Evolutionary conservation across 257 asterid genomes (phyloP), one percentile per base, ranked within the genome.

Genomic region (Plectranthus barbatus): DNA sequence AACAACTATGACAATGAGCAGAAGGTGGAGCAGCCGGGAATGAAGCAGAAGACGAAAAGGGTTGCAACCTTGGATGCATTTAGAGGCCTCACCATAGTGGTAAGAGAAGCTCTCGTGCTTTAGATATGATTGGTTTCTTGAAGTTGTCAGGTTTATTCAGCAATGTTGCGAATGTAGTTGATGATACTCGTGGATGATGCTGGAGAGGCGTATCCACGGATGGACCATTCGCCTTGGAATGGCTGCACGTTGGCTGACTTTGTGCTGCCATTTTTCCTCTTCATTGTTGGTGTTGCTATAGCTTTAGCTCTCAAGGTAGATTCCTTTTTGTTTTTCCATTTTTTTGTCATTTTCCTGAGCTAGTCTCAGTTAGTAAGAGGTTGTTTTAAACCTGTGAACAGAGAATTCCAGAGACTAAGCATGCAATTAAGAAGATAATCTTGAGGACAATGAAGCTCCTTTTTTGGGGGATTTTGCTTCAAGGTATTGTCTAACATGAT

Each of bases 191-290:
- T 87, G 9, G 97, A 91, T 62, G 96, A 91, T 72, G 96, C 84
- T 29, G 97, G 97, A 68, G 80, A 53, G 59, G 87, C 80, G 10
- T 87, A 81, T 66, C 67, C 91, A 5, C 64, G 86, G 7, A 86
- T 87, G 10, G 94, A 91, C 67, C 97, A 91, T 67, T 91, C 97
- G 9, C 97, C 97, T 1, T 87, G 97, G 96, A 87, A 91, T 18
- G 97, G 97, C 9, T 91, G 94, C 81, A 91, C 96, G 0, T 74
- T 90, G 76, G 97, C 96, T 37, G 96, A 90, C 67, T 83, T 90
- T 9, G 96, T 90, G 4, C 80, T 90, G 86, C 97, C 95, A 0
- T 90, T 87, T 68, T 90, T 87, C 56, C 89, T 91, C 66, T 87
- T 91, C 86, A 85, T 91, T 59, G 96, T 87, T 48, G 97, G 98